A percentile compares a stretch with the other conserved stretches of the same genome.
Conservation (phyloP, 306 rosid genomes). For the Alnus glutinosa region DNA sequence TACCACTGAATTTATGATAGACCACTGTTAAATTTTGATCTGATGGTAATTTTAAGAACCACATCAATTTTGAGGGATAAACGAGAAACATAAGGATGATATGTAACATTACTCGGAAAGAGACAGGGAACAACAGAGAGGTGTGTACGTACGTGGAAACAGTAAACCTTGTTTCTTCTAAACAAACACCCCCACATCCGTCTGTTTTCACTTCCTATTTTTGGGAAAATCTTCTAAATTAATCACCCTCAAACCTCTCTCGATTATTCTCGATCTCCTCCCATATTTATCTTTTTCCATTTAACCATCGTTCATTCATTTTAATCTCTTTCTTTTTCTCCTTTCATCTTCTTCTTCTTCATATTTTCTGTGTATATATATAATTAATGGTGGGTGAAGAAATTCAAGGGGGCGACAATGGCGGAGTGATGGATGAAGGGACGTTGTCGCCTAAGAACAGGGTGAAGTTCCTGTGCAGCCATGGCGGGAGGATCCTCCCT, state of each 20-base stretch:
- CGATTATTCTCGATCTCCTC: neutral
- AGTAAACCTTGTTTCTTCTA: slow-evolving; percentile 2
- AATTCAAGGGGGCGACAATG: neutral
- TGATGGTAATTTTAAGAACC: no score
- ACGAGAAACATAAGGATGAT: no score
- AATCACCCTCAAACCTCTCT: neutral
- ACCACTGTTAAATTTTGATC: no score
- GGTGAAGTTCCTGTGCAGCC: slow-evolving; percentile 79
- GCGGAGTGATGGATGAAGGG: slow-evolving; percentile 17
- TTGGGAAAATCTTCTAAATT: neutral
- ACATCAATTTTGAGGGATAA: no score
- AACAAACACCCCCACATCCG: neutral
- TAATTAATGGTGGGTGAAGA: slow-evolving; percentile 39
- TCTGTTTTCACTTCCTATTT: neutral
- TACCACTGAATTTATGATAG: no score
- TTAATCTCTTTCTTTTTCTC: neutral
- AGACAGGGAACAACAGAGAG: no score
- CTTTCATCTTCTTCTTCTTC: neutral
- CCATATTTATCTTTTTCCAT: neutral
- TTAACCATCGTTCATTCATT: neutral
- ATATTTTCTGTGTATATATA: neutral
- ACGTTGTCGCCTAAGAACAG: slow-evolving; percentile 45
- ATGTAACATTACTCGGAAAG: no score
- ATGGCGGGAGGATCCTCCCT: slow-evolving; percentile 82
- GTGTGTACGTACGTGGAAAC: neutral